Percentiles rank a stretch among this genome's conserved stretches.
Evolutionary conservation across 768 basidiomycete genomes (phyloP).

Genomic region (Leccinum aurantiacum): DNA sequence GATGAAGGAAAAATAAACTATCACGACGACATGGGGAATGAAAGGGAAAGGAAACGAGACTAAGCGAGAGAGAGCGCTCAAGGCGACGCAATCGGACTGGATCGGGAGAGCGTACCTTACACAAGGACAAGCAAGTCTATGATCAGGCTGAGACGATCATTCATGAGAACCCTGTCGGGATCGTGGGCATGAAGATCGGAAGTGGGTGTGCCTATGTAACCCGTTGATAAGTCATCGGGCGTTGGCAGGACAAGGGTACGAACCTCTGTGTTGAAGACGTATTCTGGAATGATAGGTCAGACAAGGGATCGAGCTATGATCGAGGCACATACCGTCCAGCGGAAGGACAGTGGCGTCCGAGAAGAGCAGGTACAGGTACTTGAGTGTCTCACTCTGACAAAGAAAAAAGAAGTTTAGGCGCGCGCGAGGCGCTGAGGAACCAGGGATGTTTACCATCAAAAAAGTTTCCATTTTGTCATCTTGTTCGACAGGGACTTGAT

Average conservation of each 20-base stretch:
- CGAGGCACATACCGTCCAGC: constrained; percentile 57
- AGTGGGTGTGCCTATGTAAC: constrained; percentile 61
- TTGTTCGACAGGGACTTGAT: constrained; percentile 61
- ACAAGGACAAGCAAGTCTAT: not conserved
- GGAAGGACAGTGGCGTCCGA: constrained; percentile 71
- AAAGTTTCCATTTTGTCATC: constrained; percentile 98
- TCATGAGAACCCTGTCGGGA: constrained; percentile 49
- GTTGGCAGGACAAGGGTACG: constrained; percentile 28
- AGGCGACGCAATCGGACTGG: no score
- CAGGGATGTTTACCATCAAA: constrained; percentile 60
- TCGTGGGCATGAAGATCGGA: constrained; percentile 62
- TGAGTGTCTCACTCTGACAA: constrained; percentile 78
- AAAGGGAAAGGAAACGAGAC: no score
- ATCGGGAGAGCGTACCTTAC: no score
- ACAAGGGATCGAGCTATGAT: not conserved
- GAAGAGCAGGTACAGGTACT: constrained; percentile 90
- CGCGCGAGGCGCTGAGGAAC: not conserved
- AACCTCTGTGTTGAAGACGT: constrained; percentile 91
- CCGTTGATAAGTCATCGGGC: not conserved
- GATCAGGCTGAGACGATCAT: constrained; percentile 2
- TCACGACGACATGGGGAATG: no score
- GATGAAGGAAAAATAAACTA: no score
- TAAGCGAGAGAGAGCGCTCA: no score
- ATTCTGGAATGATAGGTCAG: constrained; percentile 45
- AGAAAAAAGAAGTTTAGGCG: not conserved